A percentile compares a stretch with the other conserved stretches of the same genome.
phyloP scores from a whole-genome alignment of 2,329 filamentous ascomycete genomes.

The Cytospora piceae region DNA sequence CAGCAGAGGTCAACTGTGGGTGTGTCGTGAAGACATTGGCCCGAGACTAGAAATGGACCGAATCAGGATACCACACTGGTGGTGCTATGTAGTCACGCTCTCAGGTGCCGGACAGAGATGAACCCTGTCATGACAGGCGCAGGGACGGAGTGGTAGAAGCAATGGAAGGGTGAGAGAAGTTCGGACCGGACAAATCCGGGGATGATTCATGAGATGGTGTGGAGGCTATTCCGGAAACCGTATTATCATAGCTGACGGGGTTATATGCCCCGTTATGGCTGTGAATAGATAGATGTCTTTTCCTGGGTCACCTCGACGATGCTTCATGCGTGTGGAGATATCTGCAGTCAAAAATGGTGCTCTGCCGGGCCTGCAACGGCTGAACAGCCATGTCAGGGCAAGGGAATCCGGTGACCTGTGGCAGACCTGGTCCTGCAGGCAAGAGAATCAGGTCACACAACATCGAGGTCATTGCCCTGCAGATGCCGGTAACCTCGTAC shows the following conservation, averaged over 20 bases:
- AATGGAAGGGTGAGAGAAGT: conserved; percentile 22
- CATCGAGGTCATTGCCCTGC: conserved; percentile 15
- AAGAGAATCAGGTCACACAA: conserved; percentile 13
- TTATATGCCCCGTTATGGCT: background rate
- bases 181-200: conserved; percentile 21
- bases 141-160: conserved; percentile 22
- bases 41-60: conserved; percentile 38
- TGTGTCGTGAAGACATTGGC: conserved; percentile 44
- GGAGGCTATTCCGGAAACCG: background rate
- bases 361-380: conserved; percentile 8
- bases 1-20: conserved; percentile 18
- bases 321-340: background rate
- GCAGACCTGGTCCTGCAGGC: conserved; percentile 20
- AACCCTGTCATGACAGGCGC: conserved; percentile 12
- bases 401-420: conserved; percentile 13
- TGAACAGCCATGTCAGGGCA: conserved; percentile 14
- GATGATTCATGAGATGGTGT: conserved; percentile 13
- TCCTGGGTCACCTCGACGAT: background rate
- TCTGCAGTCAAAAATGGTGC: conserved; percentile 2
- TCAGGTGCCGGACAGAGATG: conserved; percentile 7
- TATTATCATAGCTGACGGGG: background rate
- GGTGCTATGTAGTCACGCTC: conserved; percentile 12
- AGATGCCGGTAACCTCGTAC: conserved; percentile 12
- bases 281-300: background rate
- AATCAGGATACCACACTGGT: conserved; percentile 32